Percentiles rank a stretch among this genome's conserved stretches.
Evolutionary conservation across 83 land plant species (phyloP).

Genomic region (Isoetes engelmannii): DNA sequence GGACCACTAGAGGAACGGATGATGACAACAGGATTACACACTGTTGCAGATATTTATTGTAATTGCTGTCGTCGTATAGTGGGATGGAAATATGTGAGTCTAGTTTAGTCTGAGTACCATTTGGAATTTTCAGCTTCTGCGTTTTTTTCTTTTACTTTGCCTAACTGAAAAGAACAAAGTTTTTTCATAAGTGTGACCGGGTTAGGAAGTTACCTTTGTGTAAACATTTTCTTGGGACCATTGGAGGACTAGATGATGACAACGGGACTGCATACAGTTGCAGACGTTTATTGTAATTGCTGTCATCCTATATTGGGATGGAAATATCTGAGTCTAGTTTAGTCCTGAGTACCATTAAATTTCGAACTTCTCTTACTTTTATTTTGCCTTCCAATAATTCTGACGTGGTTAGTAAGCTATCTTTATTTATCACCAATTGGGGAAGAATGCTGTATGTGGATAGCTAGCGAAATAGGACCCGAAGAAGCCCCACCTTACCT

Average conservation of each 20-base stretch:
- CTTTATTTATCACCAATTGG: too few relatives aligned
- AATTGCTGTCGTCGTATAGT: conserved; percentile 60
- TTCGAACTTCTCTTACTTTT: background rate
- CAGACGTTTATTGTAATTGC: conserved; percentile 68
- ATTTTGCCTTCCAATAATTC: background rate
- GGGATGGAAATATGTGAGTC: conserved; percentile 90
- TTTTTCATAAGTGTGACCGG: background rate
- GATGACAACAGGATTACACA: conserved; percentile 83
- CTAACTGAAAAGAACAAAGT: background rate
- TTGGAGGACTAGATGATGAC: conserved; percentile 41
- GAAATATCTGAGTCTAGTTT: conserved; percentile 63
- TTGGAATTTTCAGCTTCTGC: background rate
- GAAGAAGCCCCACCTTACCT: too few relatives aligned
- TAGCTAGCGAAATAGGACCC: too few relatives aligned
- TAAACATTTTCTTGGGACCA: background rate
- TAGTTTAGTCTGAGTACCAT: background rate
- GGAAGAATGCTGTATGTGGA: too few relatives aligned
- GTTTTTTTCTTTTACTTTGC: background rate
- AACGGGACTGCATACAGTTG: conserved; percentile 75
- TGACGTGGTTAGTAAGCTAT: background rate
- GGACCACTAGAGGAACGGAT: conserved; percentile 65
- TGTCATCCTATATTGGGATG: conserved; percentile 77
- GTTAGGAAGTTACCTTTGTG: background rate
- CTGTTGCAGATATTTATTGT: conserved; percentile 82
- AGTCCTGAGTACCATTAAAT: background rate